Conservation (phyloP, 257 asterid species). For the Plantago elongata region DNA sequence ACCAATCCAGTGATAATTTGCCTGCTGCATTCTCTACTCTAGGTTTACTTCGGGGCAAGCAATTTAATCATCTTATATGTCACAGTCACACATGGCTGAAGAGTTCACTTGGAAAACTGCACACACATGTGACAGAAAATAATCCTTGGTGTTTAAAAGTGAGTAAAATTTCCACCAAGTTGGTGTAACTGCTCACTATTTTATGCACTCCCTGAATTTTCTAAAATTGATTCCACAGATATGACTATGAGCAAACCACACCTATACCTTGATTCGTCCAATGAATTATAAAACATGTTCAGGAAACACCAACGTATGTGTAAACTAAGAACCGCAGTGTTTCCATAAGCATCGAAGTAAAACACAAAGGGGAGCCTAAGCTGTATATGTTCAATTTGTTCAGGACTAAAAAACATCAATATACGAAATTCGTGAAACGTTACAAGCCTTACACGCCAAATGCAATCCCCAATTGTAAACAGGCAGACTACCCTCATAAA, state of each 20-base stretch:
- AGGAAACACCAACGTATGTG: too few relatives aligned
- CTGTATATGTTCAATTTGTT: too few relatives aligned
- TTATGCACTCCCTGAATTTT: too few relatives aligned
- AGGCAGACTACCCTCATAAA: too few relatives aligned
- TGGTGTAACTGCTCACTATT: too few relatives aligned
- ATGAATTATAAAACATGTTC: too few relatives aligned
- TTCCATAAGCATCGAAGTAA: neutral
- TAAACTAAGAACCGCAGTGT: too few relatives aligned
- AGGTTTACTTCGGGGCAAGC: neutral
- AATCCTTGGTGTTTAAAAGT: neutral
- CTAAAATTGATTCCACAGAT: too few relatives aligned
- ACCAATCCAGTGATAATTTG: neutral
- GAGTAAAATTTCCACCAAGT: too few relatives aligned
- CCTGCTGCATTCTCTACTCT: neutral
- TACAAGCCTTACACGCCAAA: neutral
- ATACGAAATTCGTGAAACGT: slow-evolving; percentile 11
- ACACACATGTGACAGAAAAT: neutral
- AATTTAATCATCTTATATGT: neutral
- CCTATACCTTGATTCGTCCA: too few relatives aligned
- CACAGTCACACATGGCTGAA: neutral
- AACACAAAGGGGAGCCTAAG: slow-evolving; percentile 1
- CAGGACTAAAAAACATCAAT: slow-evolving; percentile 6
- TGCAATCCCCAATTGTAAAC: too few relatives aligned
- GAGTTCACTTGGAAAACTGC: neutral
- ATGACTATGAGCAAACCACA: too few relatives aligned